Evolutionary conservation across 495 filamentous ascomycete species (phyloP), one percentile per base, ranked within the genome.

Genomic region (Lentithecium fluviatile): DNA sequence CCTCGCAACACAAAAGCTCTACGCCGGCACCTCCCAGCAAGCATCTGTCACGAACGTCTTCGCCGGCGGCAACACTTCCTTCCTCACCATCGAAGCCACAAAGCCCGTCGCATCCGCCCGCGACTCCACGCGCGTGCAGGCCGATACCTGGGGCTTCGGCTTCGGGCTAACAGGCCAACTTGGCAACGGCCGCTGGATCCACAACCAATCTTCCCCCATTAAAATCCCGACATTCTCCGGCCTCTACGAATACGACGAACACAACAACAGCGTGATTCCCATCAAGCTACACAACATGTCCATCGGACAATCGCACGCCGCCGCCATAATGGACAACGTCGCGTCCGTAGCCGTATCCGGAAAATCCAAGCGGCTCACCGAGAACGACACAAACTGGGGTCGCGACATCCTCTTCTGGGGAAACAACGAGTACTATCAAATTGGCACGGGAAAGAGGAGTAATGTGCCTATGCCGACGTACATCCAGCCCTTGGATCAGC

Each of bases 401-500:
- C 84, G 85, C 8, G 94, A 97, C 72, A 84, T 88, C 1, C 70
- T 97, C 6, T 95, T 86, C 81, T 98, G 92, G 89, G 94, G 94
- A 63, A 89, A 88, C 37, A 98, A 97, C 67, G 93, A 98, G 75
- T 81, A 83, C 62, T 96, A 88, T 69, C 94, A 98, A 70, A 82
- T 98, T 17, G 94, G 94, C 3, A 97, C 88, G 3, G 93, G 94
- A 36, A 93, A 85, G 77, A 76, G 92, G 59, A 95, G 83, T 68
- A 97, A 98, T 68, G 63, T 83, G 6, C 75, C 80, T 29, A 78
- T 78, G 10, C 94, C 94, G 13, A 78, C 77, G 0, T 89, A 97
- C 71, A 90, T 98, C 55, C 80, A 84, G 25, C 88, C 89, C 8
- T 75, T 96, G 34, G 83, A 91, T 51, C 61, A 72, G 47, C 69